Evolutionary conservation across 257 asterid genomes (phyloP).

Genomic region (Asclepias syriaca): DNA sequence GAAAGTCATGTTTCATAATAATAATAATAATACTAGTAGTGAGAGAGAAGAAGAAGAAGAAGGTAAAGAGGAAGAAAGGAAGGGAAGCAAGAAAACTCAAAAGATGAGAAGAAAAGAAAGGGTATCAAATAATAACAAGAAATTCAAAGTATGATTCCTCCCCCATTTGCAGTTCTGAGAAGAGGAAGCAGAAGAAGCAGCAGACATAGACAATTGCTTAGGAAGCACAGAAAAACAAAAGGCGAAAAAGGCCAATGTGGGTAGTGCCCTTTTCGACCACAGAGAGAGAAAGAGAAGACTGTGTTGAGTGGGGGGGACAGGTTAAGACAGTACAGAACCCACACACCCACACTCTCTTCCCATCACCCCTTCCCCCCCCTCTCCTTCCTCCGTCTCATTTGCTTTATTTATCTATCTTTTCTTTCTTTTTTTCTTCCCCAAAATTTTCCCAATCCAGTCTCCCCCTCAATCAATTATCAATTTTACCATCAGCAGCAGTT

Average conservation of each 20-base stretch:
- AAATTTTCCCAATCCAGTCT: neutral
- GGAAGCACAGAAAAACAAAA: slow-evolving; percentile 61
- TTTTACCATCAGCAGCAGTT: too few species aligned
- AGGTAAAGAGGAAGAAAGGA: slow-evolving; percentile 2
- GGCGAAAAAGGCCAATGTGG: slow-evolving; percentile 66
- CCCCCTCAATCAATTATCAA: too few species aligned
- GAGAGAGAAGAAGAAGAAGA: neutral
- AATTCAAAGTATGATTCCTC: slow-evolving; percentile 79
- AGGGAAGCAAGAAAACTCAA: slow-evolving; percentile 3
- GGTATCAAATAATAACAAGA: slow-evolving; percentile 76
- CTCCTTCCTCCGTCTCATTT: slow-evolving; percentile 14
- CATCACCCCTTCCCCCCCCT: too few species aligned
- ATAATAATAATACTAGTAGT: slow-evolving; percentile 1
- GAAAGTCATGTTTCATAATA: neutral
- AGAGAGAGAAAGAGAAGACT: slow-evolving; percentile 28
- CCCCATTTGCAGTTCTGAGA: slow-evolving; percentile 71
- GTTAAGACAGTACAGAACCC: slow-evolving; percentile 94
- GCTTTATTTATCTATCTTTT: slow-evolving; percentile 24
- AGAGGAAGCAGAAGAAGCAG: slow-evolving; percentile 43
- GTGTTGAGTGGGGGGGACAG: slow-evolving; percentile 97
- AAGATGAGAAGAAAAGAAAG: slow-evolving; percentile 20
- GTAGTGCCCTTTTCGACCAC: slow-evolving; percentile 63
- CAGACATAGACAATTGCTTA: slow-evolving; percentile 85
- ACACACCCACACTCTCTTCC: slow-evolving; percentile 28
- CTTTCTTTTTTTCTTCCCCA: slow-evolving; percentile 1